phyloP scores from a whole-genome alignment of 495 filamentous ascomycete species.

The Penicillium argentinense region DNA sequence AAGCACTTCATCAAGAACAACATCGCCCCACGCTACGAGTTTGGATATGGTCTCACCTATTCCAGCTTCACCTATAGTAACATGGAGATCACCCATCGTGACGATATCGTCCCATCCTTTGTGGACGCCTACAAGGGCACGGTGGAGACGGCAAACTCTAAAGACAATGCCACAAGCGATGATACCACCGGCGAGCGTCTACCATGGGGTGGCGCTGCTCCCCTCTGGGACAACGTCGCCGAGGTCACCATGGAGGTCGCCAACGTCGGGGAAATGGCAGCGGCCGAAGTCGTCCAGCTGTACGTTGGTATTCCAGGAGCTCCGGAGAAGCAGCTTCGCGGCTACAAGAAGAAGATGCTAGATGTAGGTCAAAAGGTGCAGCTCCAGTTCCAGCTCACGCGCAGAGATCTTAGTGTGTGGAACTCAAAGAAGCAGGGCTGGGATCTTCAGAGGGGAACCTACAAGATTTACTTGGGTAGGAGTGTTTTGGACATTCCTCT shows the following conservation, averaged over 20 bases:
- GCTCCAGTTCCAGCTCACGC: too few relatives aligned
- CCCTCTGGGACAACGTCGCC: constrained; percentile 80
- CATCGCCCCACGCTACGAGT: constrained; percentile 80
- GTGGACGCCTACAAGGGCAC: constrained; percentile 64
- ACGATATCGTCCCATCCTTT: too few relatives aligned
- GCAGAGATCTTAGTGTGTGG: too few relatives aligned
- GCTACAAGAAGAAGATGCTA: too few relatives aligned
- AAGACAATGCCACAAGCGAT: constrained; percentile 61
- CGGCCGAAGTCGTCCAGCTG: constrained; percentile 84
- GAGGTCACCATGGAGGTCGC: constrained; percentile 72
- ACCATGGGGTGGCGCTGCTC: constrained; percentile 83
- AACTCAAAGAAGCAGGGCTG: too few relatives aligned
- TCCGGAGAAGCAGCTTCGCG: too few relatives aligned
- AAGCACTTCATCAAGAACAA: constrained; percentile 77
- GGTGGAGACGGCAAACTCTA: constrained; percentile 63
- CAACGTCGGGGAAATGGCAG: constrained; percentile 73
- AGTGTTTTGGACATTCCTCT: too few relatives aligned
- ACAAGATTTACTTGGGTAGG: too few relatives aligned
- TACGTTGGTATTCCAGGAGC: too few relatives aligned
- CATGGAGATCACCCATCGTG: constrained; percentile 59
- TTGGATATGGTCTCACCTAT: constrained; percentile 88
- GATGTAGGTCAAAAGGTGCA: too few relatives aligned
- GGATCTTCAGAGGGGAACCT: too few relatives aligned
- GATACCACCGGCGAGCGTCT: constrained; percentile 72
- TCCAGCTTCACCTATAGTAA: constrained; percentile 82